A percentile compares a stretch with the other conserved stretches of the same genome.
Conservation (phyloP, 257 asterid species). For the Nicotiana otophora region DNA sequence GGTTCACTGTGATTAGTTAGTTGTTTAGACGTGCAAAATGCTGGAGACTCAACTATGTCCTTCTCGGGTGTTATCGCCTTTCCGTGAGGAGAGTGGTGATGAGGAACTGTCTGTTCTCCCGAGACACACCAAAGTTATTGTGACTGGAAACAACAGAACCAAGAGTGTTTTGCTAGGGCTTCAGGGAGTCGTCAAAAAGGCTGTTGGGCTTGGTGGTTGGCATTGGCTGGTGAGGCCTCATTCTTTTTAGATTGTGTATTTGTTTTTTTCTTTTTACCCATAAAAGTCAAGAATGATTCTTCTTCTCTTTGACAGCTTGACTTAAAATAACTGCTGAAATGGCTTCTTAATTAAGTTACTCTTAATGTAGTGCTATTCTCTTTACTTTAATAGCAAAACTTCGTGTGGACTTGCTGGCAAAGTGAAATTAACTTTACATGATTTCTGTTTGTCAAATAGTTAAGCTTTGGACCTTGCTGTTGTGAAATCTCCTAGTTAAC, state of each 20-base stretch:
- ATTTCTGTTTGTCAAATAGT: neutral
- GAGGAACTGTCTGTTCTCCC: constrained; percentile 94
- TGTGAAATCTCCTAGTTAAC: neutral
- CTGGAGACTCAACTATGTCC: constrained; percentile 62
- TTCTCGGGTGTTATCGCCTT: constrained; percentile 63
- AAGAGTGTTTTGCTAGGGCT: constrained; percentile 92
- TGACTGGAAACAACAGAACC: constrained; percentile 92
- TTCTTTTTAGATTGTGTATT: neutral
- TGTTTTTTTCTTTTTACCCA: neutral
- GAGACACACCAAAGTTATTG: constrained; percentile 91
- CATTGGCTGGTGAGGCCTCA: constrained; percentile 84
- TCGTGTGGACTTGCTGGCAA: neutral
- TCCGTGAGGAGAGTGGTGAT: constrained; percentile 81
- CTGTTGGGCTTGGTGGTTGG: constrained; percentile 99
- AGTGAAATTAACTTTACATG: neutral
- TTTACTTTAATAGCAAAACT: neutral
- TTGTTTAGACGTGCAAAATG: constrained; percentile 31
- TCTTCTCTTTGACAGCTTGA: neutral
- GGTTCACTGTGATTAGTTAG: neutral
- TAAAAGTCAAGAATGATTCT: neutral
- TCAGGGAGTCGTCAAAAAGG: constrained; percentile 97
- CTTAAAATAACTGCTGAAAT: neutral
- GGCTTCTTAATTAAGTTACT: neutral
- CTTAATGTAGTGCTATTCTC: neutral
- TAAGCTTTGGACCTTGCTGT: neutral